Evolutionary conservation across 2,329 filamentous ascomycete genomes (phyloP), one percentile per base, ranked within the genome.

Genomic region (Grosmannia clavigera): DNA sequence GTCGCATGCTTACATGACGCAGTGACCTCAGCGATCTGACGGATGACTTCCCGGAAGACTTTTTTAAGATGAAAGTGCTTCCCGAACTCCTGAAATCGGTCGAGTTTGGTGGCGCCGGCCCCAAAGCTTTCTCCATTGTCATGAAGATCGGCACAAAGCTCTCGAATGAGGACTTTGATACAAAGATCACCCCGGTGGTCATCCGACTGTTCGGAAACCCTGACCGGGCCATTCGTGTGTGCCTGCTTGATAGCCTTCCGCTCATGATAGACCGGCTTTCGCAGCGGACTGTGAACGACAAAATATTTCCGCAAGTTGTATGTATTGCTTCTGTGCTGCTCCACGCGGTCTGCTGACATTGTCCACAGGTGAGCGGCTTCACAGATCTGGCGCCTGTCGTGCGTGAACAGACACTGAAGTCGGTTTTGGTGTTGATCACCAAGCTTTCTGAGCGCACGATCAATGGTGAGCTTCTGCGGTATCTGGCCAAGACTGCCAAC

Each of bases 1-100:
- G 27, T 19, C 11, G 12, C n/a, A 16, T 48, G 40, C 52, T 55
- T 6, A 59, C 58, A 12, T 4, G 40, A 33, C 57, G 9, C 10
- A 80, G 78, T 59, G 90, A 95, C 68, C 81, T 99, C 6, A 90
- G 95, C 65, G 81, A 88, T 62, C 80, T 96, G 5, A 87, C 90
- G 0, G 90, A 96, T 65, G 92, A 99, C 71, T 96, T 97, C 63
- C 94, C 94, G 0, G 92, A 96, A 69, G 94, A 97, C 62, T 99
- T 96, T 72, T 96, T 97, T 78, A 95, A 95, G 70, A 88, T 95
- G 81, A 99, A 97, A 69, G 85, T 99, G 3, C 78, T 99, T 10
- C 94, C 94, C 0, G 94, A 99, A 70, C 77, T 99, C 35, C 80
- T 99, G n/a, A 99, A 97, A 70, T 96, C 92, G 0, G 91, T 97